Percentiles rank a stretch among this genome's conserved stretches.
These are phyloP conservation scores for Iris pallida DNA, from an alignment of 116 monocot species.

Conservation along the genomic window DNA sequence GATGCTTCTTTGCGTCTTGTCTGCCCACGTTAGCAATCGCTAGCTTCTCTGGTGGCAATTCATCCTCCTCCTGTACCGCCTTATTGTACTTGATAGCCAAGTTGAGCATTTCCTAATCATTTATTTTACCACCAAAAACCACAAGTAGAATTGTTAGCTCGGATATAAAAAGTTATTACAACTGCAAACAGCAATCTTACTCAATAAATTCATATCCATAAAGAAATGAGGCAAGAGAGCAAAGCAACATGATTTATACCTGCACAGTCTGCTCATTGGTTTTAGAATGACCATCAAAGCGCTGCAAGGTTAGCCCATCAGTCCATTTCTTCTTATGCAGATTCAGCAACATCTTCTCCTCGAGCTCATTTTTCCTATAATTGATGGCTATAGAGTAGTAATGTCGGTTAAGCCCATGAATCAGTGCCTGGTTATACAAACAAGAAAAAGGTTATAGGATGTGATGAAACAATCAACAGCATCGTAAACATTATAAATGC, in stretches of 20 bases:
- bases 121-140: not conserved
- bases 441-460: not conserved
- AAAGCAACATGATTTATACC: slow-evolving; percentile 1
- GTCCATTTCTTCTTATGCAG: slow-evolving; percentile 54
- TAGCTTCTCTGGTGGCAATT: slow-evolving; percentile 74
- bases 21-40: slow-evolving; percentile 77
- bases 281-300: slow-evolving; percentile 37
- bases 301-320: slow-evolving; percentile 31
- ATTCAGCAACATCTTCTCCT: slow-evolving; percentile 41
- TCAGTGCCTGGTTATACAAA: slow-evolving; percentile 24
- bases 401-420: slow-evolving; percentile 43
- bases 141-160: not conserved
- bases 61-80: slow-evolving; percentile 79
- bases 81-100: slow-evolving; percentile 82
- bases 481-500: too few species aligned
- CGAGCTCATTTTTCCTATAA: slow-evolving; percentile 40
- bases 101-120: slow-evolving; percentile 66
- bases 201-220: too few species aligned
- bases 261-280: slow-evolving; percentile 44
- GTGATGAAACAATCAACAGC: not conserved
- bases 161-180: not conserved
- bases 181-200: too few species aligned
- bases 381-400: slow-evolving; percentile 46
- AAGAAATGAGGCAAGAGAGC: too few species aligned
- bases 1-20: slow-evolving; percentile 83